Evolutionary conservation across 805 yeast genomes (phyloP).

Genomic region (Yarrowia osloensis): DNA sequence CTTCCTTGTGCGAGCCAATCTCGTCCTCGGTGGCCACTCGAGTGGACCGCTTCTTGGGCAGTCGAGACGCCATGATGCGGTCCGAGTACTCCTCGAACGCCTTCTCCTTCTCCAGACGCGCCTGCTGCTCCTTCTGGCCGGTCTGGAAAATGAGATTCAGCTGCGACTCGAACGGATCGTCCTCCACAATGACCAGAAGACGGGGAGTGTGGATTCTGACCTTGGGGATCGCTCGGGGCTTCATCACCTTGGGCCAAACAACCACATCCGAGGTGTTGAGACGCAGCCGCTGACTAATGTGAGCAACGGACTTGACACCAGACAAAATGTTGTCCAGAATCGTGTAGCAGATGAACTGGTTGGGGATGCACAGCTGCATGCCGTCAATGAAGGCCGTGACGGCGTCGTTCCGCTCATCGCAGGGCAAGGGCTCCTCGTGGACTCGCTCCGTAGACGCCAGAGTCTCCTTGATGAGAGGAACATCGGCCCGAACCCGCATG

Average conservation of each 20-base stretch:
- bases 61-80: conserved; percentile 33
- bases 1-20: not conserved
- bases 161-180: conserved; percentile 86
- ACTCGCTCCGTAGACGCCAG: conserved; percentile 2
- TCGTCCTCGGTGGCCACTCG: conserved; percentile 21
- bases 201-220: conserved; percentile 57
- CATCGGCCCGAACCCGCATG: conserved; percentile 35
- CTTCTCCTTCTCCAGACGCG: conserved; percentile 54
- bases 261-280: conserved; percentile 32
- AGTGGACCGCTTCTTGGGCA: conserved; percentile 29
- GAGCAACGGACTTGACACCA: conserved; percentile 64
- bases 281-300: conserved; percentile 42
- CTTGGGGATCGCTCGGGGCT: conserved; percentile 45
- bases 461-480: conserved; percentile 17
- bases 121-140: conserved; percentile 57
- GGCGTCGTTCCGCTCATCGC: conserved; percentile 34
- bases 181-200: conserved; percentile 69
- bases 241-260: conserved; percentile 32
- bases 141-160: conserved; percentile 63
- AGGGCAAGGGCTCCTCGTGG: conserved; percentile 1
- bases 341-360: conserved; percentile 70
- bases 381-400: conserved; percentile 41
- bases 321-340: conserved; percentile 79
- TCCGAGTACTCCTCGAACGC: conserved; percentile 46
- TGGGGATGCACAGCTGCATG: conserved; percentile 55